A percentile compares a stretch with the other conserved stretches of the same genome.
These are phyloP conservation scores for Candida caryicola DNA, from an alignment of 805 yeast species.

Conservation along the genomic window DNA sequence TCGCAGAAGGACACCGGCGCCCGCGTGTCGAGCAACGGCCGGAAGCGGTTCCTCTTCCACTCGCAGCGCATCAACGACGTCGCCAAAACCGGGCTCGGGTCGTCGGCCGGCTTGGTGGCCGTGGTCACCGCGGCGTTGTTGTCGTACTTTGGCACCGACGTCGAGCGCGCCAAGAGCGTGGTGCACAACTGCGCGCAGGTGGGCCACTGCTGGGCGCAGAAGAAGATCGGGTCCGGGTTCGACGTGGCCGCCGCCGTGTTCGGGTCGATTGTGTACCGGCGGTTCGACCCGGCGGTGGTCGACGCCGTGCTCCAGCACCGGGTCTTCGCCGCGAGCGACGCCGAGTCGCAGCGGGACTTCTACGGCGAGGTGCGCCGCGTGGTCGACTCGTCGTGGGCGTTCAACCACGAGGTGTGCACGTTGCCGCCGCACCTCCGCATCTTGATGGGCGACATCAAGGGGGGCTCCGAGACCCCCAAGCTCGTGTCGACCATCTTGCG, in stretches of 20 bases:
- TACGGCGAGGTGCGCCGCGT: constrained; percentile 25
- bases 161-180: constrained; percentile 14
- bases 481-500: constrained; percentile 69
- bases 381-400: constrained; percentile 59
- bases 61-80: constrained; percentile 58
- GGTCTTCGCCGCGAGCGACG: constrained; percentile 19
- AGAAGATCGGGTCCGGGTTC: constrained; percentile 94
- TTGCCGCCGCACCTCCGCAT: constrained; percentile 69
- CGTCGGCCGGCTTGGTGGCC: constrained; percentile 90
- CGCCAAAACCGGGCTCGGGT: constrained; percentile 93
- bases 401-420: constrained; percentile 49
- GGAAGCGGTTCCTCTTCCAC: constrained; percentile 59
- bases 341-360: constrained; percentile 6
- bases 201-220: constrained; percentile 91
- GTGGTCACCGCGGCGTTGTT: constrained; percentile 71
- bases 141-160: constrained; percentile 36
- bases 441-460: constrained; percentile 89
- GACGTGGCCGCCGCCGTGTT: constrained; percentile 94
- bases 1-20: constrained; percentile 54
- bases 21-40: constrained; percentile 33
- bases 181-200: constrained; percentile 85
- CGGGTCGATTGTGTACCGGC: constrained; percentile 79
- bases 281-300: constrained; percentile 64
- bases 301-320: constrained; percentile 32
- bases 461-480: constrained; percentile 93